These are phyloP conservation scores for Acanthamoeba divionensis DNA, from an alignment of 208 protist genomes.

Conservation along the genomic window DNA sequence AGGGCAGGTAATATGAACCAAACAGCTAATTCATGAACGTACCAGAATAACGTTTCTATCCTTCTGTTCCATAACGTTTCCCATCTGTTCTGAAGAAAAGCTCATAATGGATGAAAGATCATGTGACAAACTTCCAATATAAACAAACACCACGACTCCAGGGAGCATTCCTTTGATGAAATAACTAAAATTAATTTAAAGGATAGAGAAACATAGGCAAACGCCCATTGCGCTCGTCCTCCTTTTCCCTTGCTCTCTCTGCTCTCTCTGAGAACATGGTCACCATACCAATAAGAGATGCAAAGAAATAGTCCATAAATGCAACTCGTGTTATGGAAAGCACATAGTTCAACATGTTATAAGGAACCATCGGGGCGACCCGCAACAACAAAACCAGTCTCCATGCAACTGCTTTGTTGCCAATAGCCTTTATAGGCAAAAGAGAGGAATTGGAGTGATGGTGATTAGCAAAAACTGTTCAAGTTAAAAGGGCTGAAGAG, in stretches of 20 bases:
- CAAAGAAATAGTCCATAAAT: constrained; percentile 20
- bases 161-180: too few relatives aligned
- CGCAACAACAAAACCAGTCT: constrained; percentile 23
- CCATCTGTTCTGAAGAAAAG: constrained; percentile 7
- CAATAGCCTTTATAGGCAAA: background rate
- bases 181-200: background rate
- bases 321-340: background rate
- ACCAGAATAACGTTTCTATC: too few relatives aligned
- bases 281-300: background rate
- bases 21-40: too few relatives aligned
- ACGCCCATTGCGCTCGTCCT: background rate
- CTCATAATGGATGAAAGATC: background rate
- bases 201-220: background rate
- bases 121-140: background rate
- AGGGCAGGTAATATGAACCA: too few relatives aligned
- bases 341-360: constrained; percentile 28
- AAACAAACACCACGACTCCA: background rate
- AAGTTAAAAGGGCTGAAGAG: background rate
- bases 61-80: background rate
- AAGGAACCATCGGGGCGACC: constrained; percentile 9
- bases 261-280: too few relatives aligned
- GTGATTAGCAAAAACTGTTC: background rate
- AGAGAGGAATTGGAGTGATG: background rate
- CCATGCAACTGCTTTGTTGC: constrained; percentile 23
- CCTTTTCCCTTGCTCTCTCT: too few relatives aligned